Conservation (phyloP, 108 stramenopile species). For the Parmales sp. region DNA sequence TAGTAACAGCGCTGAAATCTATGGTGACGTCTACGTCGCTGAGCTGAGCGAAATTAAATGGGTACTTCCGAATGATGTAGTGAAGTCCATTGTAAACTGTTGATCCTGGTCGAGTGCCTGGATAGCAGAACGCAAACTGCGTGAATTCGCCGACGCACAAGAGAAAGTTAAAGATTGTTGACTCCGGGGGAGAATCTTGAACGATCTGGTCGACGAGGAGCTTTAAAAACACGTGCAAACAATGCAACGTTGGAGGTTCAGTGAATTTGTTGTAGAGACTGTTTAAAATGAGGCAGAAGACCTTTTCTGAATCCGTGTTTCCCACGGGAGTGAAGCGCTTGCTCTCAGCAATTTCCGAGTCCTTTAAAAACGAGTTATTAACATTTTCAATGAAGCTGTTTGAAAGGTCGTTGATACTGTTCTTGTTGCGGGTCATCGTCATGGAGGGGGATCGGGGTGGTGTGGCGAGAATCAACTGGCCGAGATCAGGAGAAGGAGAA, state of each 20-base stretch:
- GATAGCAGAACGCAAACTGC: constrained; percentile 70
- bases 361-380: too few species aligned
- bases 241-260: constrained; percentile 21
- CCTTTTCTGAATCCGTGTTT: constrained; percentile 79
- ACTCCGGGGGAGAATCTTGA: too few species aligned
- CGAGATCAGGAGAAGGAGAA: neutral
- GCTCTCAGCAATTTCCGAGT: too few species aligned
- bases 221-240: constrained; percentile 53
- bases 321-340: constrained; percentile 62
- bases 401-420: too few species aligned
- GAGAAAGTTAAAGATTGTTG: constrained; percentile 80
- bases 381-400: too few species aligned
- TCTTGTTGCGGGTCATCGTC: neutral
- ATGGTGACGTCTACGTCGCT: constrained; percentile 47
- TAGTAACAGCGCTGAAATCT: constrained; percentile 44
- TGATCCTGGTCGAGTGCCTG: constrained; percentile 66
- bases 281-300: constrained; percentile 83
- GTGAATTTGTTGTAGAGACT: constrained; percentile 62
- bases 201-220: constrained; percentile 57
- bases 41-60: constrained; percentile 55
- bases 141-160: constrained; percentile 58
- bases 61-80: constrained; percentile 62
- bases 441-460: neutral
- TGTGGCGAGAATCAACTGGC: neutral
- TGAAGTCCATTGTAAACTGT: constrained; percentile 76